Percentiles rank a stretch among this genome's conserved stretches.
phyloP scores from a whole-genome alignment of 352 stramenopile genomes.

The Globisporangium rhizosaccharum region DNA sequence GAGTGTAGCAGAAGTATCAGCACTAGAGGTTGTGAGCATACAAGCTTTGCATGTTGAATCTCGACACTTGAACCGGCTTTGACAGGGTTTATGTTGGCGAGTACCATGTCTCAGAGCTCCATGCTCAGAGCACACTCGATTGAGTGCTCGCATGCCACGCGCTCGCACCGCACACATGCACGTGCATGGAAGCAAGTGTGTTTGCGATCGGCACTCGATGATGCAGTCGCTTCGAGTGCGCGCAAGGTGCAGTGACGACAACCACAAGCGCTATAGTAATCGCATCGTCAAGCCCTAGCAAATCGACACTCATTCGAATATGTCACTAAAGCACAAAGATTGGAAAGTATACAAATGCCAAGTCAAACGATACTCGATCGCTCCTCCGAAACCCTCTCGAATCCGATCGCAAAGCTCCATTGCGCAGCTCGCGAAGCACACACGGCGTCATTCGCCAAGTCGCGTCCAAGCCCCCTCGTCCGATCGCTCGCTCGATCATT shows the following conservation, averaged over 20 bases:
- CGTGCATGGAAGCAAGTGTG: too few species aligned
- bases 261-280: background rate
- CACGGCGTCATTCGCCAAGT: conserved; percentile 6
- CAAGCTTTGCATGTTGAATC: too few species aligned
- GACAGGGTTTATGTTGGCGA: too few species aligned
- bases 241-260: too few species aligned
- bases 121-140: too few species aligned
- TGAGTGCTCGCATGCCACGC: too few species aligned
- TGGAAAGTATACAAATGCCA: background rate
- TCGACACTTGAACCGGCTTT: too few species aligned
- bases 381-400: background rate
- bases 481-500: conserved; percentile 14
- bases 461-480: conserved; percentile 19
- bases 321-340: background rate
- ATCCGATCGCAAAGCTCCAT: too few species aligned
- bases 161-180: too few species aligned
- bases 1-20: too few species aligned
- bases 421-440: background rate
- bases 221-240: background rate
- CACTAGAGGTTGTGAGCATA: too few species aligned
- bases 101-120: background rate
- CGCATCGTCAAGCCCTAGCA: background rate
- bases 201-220: background rate
- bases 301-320: background rate
- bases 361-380: background rate